These are phyloP conservation scores for Curvularia sp. DNA, from an alignment of 2,329 filamentous ascomycete species.

Conservation along the genomic window DNA sequence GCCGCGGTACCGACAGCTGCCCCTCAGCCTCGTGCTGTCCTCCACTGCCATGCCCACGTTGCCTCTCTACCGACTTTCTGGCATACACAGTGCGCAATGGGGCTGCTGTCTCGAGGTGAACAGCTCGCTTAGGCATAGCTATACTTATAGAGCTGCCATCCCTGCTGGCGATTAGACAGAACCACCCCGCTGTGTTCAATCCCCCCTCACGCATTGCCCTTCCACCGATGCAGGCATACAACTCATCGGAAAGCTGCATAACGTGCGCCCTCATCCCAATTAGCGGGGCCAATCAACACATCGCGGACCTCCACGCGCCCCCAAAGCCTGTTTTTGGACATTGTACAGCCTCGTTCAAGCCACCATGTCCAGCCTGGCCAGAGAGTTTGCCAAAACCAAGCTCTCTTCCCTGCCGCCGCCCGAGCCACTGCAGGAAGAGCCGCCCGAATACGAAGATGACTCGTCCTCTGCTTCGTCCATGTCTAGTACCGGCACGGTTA, in stretches of 20 bases:
- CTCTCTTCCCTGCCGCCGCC: conserved; percentile 66
- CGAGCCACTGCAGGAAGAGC: conserved; percentile 58
- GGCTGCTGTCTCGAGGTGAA: background rate
- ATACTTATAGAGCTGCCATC: conserved; percentile 18
- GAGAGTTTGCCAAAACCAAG: conserved; percentile 78
- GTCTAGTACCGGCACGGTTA: conserved; percentile 90
- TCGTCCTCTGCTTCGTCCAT: conserved; percentile 74
- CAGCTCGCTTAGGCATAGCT: conserved; percentile 16
- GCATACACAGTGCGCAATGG: conserved; percentile 8
- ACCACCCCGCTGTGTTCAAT: conserved; percentile 10
- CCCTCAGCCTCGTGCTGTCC: conserved; percentile 4
- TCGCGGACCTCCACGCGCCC: conserved; percentile 10
- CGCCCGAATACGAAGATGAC: conserved; percentile 60
- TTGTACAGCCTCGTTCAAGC: conserved; percentile 10
- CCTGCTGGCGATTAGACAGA: conserved; percentile 20
- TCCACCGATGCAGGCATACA: conserved; percentile 16
- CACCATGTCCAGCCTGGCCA: conserved; percentile 81
- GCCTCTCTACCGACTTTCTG: conserved; percentile 7
- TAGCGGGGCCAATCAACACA: conserved; percentile 17
- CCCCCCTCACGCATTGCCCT: conserved; percentile 16
- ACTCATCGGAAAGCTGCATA: conserved; percentile 13
- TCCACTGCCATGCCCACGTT: conserved; percentile 3
- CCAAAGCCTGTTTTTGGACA: conserved; percentile 12
- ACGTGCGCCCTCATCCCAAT: conserved; percentile 2
- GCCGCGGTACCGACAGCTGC: conserved; percentile 3